Conservation (phyloP, 345 rosid genomes). For the Corchorus olitorius region DNA sequence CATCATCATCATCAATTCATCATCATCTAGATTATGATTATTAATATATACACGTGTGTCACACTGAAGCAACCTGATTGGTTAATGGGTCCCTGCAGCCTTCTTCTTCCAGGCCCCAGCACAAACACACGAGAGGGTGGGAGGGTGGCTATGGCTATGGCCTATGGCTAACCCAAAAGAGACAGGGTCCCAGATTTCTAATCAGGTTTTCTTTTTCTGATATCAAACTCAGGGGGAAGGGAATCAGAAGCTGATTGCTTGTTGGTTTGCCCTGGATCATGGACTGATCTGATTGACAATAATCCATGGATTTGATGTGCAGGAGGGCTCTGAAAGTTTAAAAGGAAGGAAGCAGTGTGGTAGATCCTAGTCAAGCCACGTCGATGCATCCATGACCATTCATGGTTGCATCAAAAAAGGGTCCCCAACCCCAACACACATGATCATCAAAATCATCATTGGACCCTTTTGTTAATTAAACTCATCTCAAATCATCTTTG, state of each 20-base stretch:
- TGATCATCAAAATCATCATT: not conserved
- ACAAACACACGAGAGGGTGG: not conserved
- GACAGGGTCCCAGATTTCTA: not conserved
- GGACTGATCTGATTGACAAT: not conserved
- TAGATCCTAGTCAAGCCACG: constrained; percentile 34
- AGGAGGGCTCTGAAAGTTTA: not conserved
- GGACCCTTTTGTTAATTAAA: not conserved
- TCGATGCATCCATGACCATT: constrained; percentile 24
- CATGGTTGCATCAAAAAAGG: constrained; percentile 9
- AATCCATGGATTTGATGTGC: not conserved
- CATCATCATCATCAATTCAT: no score
- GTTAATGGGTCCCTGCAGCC: not conserved
- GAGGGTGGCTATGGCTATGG: no score
- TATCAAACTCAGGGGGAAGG: not conserved
- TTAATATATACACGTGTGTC: not conserved
- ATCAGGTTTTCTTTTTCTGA: not conserved
- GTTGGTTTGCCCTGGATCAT: not conserved
- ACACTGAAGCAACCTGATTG: not conserved
- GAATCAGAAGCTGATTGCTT: not conserved
- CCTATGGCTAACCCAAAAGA: not conserved
- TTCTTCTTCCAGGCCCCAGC: not conserved
- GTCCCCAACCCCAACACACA: not conserved
- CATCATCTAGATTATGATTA: not conserved
- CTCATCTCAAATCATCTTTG: not conserved
- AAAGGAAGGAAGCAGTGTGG: not conserved